Base-by-base conservation (phyloP, 306 rosid species). In the Medicago arabica region DNA sequence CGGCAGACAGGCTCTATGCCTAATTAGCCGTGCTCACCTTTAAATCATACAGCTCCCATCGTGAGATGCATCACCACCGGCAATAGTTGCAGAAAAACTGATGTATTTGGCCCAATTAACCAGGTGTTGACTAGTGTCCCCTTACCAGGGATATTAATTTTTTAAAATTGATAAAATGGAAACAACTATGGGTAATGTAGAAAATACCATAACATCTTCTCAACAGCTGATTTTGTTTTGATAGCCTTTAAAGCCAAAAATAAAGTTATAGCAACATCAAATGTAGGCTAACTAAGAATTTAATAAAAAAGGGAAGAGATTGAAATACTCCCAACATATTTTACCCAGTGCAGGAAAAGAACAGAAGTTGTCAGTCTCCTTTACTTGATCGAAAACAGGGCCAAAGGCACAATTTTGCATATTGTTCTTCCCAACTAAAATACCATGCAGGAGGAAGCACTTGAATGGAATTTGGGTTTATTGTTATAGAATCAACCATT, bases 11-110 rank as follows among this genome's bases (percentile, higher is more conserved):
- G 98, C 98, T 83, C 97, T 90, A 87, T 91, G 99, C 99, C 99
- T 90, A 86, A 86, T 89, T 88, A 92, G 99, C 98, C 98, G 98
- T 95, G 99, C 97, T 96, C 99, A 96, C 99, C 99, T 96, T 96
- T 85, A 86, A 85, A 88, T 87, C 77, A 89, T 82, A 92, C 75
- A 82, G 97, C 99, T 89, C 91, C 92, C 82, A 87, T 87, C 54
- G 87, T 87, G 86, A 87, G 99, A 96, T 87, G 96, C 96, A 89
- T 92, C 99, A 88, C 96, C 98, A 88, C 98, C 92, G 73, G 92
- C 91, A 89, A 89, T 90, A 87, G 97, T 96, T 90, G 97, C 82
- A 86, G 97, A 85, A 86, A 92, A 90, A 85, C 83, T 71, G 95
- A 89, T 78, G 96, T 84, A 85, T 84, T 88, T 89, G 93, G 96